phyloP scores from a whole-genome alignment of 2,329 filamentous ascomycete genomes.

The Zalaria obscura region DNA sequence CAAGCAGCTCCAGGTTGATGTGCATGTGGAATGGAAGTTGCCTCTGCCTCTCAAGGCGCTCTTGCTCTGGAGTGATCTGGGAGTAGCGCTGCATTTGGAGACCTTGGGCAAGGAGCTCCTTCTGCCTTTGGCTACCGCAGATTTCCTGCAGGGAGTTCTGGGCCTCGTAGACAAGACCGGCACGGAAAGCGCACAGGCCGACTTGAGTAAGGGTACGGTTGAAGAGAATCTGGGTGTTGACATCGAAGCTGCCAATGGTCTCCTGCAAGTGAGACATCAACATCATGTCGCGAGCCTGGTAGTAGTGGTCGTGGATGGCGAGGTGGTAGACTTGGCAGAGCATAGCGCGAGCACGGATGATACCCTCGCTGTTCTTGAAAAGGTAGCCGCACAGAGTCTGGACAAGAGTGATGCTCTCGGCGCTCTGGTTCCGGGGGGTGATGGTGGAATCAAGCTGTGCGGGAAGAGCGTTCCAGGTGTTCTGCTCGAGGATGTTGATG shows the following conservation, averaged over 20 bases:
- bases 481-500: constrained; percentile 84
- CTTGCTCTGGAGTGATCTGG: constrained; percentile 93
- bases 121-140: constrained; percentile 91
- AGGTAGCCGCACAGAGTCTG: constrained; percentile 87
- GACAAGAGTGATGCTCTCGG: constrained; percentile 63
- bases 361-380: constrained; percentile 86
- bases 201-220: constrained; percentile 97
- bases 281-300: constrained; percentile 96
- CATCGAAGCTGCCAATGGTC: constrained; percentile 91
- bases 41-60: constrained; percentile 90
- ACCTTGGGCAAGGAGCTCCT: constrained; percentile 93
- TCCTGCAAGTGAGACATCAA: constrained; percentile 99
- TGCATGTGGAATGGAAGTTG: constrained; percentile 99
- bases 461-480: constrained; percentile 74
- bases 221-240: constrained; percentile 95
- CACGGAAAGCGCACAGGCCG: constrained; percentile 94
- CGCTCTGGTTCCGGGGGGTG: constrained; percentile 55
- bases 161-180: constrained; percentile 90
- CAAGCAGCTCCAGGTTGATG: constrained; percentile 95
- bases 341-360: constrained; percentile 92
- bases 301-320: constrained; percentile 94
- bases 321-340: constrained; percentile 98
- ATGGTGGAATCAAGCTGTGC: constrained; percentile 59
- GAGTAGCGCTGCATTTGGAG: constrained; percentile 96
- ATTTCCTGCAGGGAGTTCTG: constrained; percentile 98